Evolutionary conservation across 768 basidiomycete genomes (phyloP), one percentile per base, ranked within the genome.

Genomic region (Fomitopsis pulvina): DNA sequence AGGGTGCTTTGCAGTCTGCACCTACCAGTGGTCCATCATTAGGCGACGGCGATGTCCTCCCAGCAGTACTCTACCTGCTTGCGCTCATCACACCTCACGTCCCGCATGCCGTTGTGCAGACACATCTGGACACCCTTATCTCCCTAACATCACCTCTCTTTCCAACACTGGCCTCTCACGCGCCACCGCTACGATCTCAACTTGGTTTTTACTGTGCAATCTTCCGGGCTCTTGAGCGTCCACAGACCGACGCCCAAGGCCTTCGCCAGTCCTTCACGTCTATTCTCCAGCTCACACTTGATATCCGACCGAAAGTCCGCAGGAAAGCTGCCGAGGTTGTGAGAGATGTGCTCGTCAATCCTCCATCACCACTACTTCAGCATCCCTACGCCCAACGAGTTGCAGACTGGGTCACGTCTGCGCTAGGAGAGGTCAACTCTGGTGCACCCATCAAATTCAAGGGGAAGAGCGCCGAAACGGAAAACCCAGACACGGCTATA

Each of bases 261-360:
- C 74, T 89, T 42, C 83, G 88, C 32, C 89, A 94, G 63, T 76
- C 84, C 2, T 97, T 93, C 73, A 85, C 87, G 39, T 84, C 88
- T 30, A 72, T 96, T 47, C 70, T 98, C 37, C 85, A 89, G 42
- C 70, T 96, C 41, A 84, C 81, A 57, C 73, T 92, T 39, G 96
- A 99, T 68, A 77, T 84, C 3, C 73, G 96, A 45, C 96, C 96
- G 18, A 97, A 98, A 71, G 92, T 99, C 46, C 82, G 96, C 49
- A 93, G 80, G 66, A 82, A 85, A 62, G 93, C 94, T 21, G 84
- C 85, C 41, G 94, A 97, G 60, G 78, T 87, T 18, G 77, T 99
- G 27, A 78, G 76, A 58, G 86, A 89, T 57, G 75, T 92, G 3
- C 72, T 99, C 29, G 73, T 76, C 14, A 74, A 74, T 22, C 92